Evolutionary conservation across 2,329 filamentous ascomycete species (phyloP).

Genomic region (Fusarium metavorans): DNA sequence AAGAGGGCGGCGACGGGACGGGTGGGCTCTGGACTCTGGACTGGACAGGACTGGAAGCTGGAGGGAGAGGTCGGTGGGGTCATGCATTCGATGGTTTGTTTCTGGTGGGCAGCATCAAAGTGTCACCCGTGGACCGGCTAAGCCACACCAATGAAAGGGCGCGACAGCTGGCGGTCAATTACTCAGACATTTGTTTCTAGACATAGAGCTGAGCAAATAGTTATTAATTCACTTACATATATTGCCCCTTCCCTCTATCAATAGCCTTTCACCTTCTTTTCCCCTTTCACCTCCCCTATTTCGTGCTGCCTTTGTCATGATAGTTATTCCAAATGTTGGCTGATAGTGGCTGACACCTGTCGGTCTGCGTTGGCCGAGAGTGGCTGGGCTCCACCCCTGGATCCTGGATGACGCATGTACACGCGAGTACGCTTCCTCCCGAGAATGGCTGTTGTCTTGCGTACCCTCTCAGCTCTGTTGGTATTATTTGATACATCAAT

Average conservation of each 20-base stretch:
- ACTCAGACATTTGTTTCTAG: not conserved
- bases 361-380: not conserved
- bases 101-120: not conserved
- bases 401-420: not conserved
- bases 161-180: not conserved
- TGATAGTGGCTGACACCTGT: not conserved
- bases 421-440: not conserved
- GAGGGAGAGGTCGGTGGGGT: not conserved
- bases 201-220: not conserved
- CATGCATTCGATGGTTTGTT: not conserved
- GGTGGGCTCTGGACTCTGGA: not conserved
- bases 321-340: not conserved
- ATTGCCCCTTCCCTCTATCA: not conserved
- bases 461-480: not conserved
- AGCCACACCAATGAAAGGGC: not conserved
- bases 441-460: not conserved
- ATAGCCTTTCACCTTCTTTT: not conserved
- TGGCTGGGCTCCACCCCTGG: not conserved
- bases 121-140: not conserved
- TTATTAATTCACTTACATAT: not conserved
- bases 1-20: not conserved
- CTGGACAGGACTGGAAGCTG: not conserved
- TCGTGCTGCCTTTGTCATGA: not conserved
- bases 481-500: not conserved
- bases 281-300: not conserved